Evolutionary conservation across 148 eudicot species (phyloP).

Genomic region (Suaeda aralocaspica): DNA sequence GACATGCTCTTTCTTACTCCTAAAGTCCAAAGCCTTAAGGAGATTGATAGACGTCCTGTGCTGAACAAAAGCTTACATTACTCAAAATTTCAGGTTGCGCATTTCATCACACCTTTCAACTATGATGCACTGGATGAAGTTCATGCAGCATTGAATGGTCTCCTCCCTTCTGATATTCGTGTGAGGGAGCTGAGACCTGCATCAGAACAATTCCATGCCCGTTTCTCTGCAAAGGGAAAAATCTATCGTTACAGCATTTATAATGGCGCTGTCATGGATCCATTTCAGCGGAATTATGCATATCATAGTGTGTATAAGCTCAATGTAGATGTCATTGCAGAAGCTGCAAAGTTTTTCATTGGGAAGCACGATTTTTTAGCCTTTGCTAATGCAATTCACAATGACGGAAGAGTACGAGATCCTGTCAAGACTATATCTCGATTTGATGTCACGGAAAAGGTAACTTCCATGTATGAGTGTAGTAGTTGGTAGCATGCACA

Average conservation of each 20-base stretch:
- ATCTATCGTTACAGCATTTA: conserved; percentile 74
- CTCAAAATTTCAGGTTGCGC: conserved; percentile 77
- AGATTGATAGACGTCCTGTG: conserved; percentile 14
- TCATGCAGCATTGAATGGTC: conserved; percentile 83
- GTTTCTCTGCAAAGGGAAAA: conserved; percentile 77
- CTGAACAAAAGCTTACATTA: conserved; percentile 19
- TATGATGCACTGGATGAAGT: conserved; percentile 63
- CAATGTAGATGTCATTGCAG: conserved; percentile 57
- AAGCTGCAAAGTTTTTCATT: conserved; percentile 59
- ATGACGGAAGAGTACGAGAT: conserved; percentile 46
- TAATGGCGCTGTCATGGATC: conserved; percentile 71
- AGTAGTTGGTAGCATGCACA: not conserved
- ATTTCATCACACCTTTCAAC: conserved; percentile 81
- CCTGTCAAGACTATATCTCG: conserved; percentile 75
- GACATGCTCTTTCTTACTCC: conserved; percentile 24
- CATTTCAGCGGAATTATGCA: conserved; percentile 59
- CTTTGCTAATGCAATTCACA: conserved; percentile 64
- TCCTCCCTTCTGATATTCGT: conserved; percentile 84
- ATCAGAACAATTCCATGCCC: conserved; percentile 77
- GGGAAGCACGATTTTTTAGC: conserved; percentile 83
- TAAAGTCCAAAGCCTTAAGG: conserved; percentile 19
- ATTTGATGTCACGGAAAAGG: conserved; percentile 69
- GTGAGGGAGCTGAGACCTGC: conserved; percentile 78
- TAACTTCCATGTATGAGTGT: conserved; percentile 16
- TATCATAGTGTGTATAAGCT: conserved; percentile 75